A percentile compares a stretch with the other conserved stretches of the same genome.
Conservation (phyloP, 352 stramenopile genomes). For the Phytophthora megakarya region DNA sequence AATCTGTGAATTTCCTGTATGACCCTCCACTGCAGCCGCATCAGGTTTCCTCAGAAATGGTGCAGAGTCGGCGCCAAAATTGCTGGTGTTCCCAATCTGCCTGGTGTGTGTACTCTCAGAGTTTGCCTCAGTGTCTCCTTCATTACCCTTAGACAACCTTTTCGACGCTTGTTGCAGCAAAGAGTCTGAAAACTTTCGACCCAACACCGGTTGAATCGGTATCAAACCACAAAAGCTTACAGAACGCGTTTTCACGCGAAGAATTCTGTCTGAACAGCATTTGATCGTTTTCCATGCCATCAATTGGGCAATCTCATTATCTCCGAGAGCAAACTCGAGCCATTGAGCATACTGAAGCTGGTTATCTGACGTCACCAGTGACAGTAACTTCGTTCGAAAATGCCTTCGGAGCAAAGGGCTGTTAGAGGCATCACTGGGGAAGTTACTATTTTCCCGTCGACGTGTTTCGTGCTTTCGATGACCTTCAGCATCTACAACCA, state of each 20-base stretch:
- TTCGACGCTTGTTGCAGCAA: conserved; percentile 11
- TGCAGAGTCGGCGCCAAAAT: conserved; percentile 24
- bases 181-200: conserved; percentile 31
- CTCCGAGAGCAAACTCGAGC: conserved; percentile 37
- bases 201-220: conserved; percentile 28
- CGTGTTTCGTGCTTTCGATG: conserved; percentile 10
- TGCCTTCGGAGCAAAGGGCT: conserved; percentile 54
- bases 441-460: conserved; percentile 12
- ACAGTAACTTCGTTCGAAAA: conserved; percentile 49
- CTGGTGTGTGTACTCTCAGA: not conserved
- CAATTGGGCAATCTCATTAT: conserved; percentile 42
- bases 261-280: not conserved
- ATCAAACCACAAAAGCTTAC: conserved; percentile 30
- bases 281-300: conserved; percentile 41
- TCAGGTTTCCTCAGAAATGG: conserved; percentile 33
- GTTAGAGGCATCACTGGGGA: conserved; percentile 35
- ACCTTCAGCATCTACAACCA: conserved; percentile 31
- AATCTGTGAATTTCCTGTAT: conserved; percentile 22
- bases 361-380: conserved; percentile 29
- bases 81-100: conserved; percentile 13
- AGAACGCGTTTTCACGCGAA: conserved; percentile 23
- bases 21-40: not conserved
- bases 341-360: conserved; percentile 43
- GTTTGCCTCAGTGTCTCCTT: not conserved
- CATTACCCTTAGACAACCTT: conserved; percentile 2